A percentile compares a stretch with the other conserved stretches of the same genome.
These are phyloP conservation scores for Sicyos edulis DNA, from an alignment of 306 rosid genomes.

Conservation along the genomic window DNA sequence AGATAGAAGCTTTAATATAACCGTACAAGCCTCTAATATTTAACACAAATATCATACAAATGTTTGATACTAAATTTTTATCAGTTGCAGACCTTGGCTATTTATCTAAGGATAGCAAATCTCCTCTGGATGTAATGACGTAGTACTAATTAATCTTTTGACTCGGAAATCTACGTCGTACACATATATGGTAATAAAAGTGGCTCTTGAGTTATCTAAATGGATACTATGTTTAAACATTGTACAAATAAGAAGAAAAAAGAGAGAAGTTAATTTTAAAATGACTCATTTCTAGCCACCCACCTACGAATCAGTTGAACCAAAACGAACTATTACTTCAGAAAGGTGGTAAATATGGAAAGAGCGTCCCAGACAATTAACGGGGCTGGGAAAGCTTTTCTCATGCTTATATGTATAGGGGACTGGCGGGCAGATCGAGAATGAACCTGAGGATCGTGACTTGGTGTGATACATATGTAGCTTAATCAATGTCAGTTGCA, in stretches of 20 bases:
- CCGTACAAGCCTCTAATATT: background rate
- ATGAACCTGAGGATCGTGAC: background rate
- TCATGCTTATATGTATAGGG: background rate
- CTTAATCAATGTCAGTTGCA: slow-evolving; percentile 8
- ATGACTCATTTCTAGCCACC: slow-evolving; percentile 7
- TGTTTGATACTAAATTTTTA: background rate
- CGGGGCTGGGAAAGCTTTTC: background rate
- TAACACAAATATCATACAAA: slow-evolving; percentile 19
- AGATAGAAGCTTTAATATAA: slow-evolving; percentile 3
- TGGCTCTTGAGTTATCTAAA: background rate
- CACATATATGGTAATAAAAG: slow-evolving; percentile 9
- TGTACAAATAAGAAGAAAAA: background rate
- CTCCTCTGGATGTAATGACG: background rate
- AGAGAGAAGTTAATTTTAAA: background rate
- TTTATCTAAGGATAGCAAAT: background rate
- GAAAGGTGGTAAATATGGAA: background rate
- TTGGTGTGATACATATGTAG: slow-evolving; percentile 2
- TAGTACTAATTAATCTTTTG: background rate
- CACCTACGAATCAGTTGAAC: slow-evolving; percentile 14
- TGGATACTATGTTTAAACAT: slow-evolving; percentile 5
- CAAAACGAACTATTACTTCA: slow-evolving; percentile 6
- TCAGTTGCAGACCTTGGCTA: background rate
- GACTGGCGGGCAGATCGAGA: background rate
- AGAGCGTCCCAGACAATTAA: background rate
- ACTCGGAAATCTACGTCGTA: background rate